Conservation (phyloP, 2,329 filamentous ascomycete genomes). For the Paraphoma sp. region DNA sequence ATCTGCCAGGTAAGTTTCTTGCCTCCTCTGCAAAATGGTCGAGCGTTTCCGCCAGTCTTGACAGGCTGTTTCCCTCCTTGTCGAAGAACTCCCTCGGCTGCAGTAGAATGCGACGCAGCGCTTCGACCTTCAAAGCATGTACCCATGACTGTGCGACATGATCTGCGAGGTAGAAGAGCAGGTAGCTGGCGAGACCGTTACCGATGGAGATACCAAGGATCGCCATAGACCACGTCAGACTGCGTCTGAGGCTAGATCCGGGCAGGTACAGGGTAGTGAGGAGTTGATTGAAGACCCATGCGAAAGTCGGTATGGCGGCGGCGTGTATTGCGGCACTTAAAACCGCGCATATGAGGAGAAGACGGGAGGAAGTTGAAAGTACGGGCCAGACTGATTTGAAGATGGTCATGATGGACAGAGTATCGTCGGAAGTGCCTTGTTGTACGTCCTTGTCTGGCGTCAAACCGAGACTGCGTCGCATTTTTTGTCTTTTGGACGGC, state of each 20-base stretch:
- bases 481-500: constrained; percentile 1
- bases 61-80: constrained; percentile 67
- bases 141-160: constrained; percentile 77
- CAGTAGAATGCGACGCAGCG: constrained; percentile 72
- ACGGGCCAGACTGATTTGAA: constrained; percentile 74
- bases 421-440: not conserved
- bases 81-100: constrained; percentile 85
- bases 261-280: constrained; percentile 71
- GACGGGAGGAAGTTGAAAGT: constrained; percentile 59
- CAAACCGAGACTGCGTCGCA: not conserved
- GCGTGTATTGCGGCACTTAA: constrained; percentile 69
- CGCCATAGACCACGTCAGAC: constrained; percentile 72
- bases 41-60: constrained; percentile 71
- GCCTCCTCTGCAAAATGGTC: constrained; percentile 88
- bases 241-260: constrained; percentile 53
- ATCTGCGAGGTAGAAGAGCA: constrained; percentile 75
- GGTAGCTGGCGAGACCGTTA: constrained; percentile 71
- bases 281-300: constrained; percentile 76
- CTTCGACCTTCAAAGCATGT: constrained; percentile 70
- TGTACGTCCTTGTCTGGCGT: not conserved
- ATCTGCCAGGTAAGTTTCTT: constrained; percentile 79
- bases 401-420: constrained; percentile 58
- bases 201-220: constrained; percentile 72
- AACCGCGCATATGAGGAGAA: constrained; percentile 66
- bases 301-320: constrained; percentile 74